A percentile compares a stretch with the other conserved stretches of the same genome.
Conservation (phyloP, 768 basidiomycete species). For the Mycena rosella region DNA sequence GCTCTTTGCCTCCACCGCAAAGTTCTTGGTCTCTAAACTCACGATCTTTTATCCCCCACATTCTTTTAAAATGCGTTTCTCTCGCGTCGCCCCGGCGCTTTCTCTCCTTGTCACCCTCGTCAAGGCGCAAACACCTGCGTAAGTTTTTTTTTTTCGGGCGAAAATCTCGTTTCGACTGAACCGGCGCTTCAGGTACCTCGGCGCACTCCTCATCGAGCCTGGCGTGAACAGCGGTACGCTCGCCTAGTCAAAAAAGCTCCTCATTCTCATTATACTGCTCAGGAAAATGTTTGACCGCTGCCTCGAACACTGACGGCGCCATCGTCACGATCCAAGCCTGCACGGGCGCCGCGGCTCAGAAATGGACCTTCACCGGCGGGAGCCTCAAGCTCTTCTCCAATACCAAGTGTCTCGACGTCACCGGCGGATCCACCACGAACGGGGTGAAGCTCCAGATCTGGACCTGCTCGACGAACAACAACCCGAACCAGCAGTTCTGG, state of each 20-base stretch:
- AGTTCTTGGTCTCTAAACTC: conserved; percentile 22
- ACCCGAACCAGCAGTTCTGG: conserved; percentile 60
- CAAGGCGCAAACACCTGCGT: conserved; percentile 44
- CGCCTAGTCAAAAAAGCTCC: conserved; percentile 2
- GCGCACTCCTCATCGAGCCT: conserved; percentile 59
- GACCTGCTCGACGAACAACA: conserved; percentile 55
- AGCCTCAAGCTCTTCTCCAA: conserved; percentile 56
- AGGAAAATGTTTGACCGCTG: conserved; percentile 67
- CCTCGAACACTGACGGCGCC: conserved; percentile 63
- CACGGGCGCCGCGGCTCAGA: conserved; percentile 57
- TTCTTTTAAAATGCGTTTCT: conserved; percentile 35
- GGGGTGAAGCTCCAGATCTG: conserved; percentile 66
- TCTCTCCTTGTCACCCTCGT: conserved; percentile 36
- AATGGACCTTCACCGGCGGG: conserved; percentile 62
- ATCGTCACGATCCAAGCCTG: conserved; percentile 61
- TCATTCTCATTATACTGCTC: background rate
- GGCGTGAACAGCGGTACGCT: conserved; percentile 55
- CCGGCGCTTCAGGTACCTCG: conserved; percentile 51
- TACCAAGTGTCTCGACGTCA: conserved; percentile 65
- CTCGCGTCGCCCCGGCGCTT: conserved; percentile 20
- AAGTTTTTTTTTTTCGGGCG: conserved; percentile 8
- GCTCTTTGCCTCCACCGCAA: conserved; percentile 31
- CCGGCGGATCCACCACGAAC: conserved; percentile 54
- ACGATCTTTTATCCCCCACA: conserved; percentile 34
- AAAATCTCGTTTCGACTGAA: conserved; percentile 1